Conservation (phyloP, 2,329 filamentous ascomycete species). For the Fusarium globosum region DNA sequence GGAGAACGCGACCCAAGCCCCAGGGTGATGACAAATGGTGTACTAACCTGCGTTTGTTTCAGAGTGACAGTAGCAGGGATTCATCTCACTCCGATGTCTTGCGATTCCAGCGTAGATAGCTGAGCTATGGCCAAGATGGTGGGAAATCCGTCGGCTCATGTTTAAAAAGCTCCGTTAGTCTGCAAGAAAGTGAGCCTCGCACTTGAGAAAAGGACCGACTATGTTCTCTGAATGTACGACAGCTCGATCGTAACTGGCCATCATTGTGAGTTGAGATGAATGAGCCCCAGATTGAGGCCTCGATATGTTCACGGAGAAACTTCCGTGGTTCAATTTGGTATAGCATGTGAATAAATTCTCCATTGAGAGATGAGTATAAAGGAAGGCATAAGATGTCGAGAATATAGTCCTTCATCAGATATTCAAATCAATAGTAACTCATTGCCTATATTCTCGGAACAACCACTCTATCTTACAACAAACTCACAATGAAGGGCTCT, state of each 20-base stretch:
- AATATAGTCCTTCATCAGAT: neutral
- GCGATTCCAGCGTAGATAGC: neutral
- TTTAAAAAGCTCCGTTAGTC: neutral
- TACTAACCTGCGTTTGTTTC: neutral
- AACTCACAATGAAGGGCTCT: conserved; percentile 9
- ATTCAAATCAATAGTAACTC: neutral
- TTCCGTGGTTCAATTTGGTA: conserved; percentile 15
- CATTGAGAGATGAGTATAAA: neutral
- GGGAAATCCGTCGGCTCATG: conserved; percentile 9
- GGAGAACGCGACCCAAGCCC: neutral
- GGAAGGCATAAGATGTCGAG: neutral
- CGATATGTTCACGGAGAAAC: neutral
- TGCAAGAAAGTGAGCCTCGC: neutral
- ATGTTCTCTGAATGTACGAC: neutral
- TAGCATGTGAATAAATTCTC: neutral
- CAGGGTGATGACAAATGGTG: neutral
- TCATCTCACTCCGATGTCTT: neutral
- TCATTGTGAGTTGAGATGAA: neutral
- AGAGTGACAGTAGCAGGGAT: neutral
- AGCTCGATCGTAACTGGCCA: neutral
- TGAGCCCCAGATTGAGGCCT: neutral
- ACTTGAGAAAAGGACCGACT: conserved; percentile 18
- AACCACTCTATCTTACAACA: neutral
- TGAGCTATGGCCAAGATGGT: neutral
- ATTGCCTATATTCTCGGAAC: neutral